A percentile compares a stretch with the other conserved stretches of the same genome.
phyloP scores from a whole-genome alignment of 306 rosid species.

The Corylus heterophylla region DNA sequence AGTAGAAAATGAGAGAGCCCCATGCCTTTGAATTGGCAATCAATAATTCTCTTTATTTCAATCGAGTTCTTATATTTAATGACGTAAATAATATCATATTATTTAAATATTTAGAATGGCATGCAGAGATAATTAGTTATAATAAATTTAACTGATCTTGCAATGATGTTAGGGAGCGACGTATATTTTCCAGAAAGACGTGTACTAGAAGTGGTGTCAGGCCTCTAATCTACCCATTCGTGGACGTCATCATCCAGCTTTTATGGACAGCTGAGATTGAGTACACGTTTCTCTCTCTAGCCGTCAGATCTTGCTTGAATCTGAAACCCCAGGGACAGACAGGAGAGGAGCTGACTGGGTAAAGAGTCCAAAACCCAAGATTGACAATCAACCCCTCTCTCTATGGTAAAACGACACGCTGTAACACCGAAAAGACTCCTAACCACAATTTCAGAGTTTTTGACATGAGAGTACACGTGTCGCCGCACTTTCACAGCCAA shows the following conservation, averaged over 20 bases:
- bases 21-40: too few species aligned
- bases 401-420: background rate
- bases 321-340: background rate
- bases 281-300: background rate
- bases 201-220: too few species aligned
- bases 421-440: constrained; percentile 22
- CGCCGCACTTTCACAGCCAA: background rate
- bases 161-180: too few species aligned
- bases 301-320: background rate
- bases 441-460: background rate
- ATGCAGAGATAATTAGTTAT: too few species aligned
- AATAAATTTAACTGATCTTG: too few species aligned
- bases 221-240: background rate
- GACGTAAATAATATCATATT: too few species aligned
- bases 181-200: too few species aligned
- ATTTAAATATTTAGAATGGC: too few species aligned
- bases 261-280: background rate
- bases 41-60: too few species aligned
- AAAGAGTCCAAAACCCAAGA: background rate
- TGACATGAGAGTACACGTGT: constrained; percentile 13
- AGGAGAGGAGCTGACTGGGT: background rate
- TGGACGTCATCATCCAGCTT: background rate
- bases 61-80: too few species aligned
- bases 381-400: background rate
- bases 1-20: too few species aligned